Evolutionary conservation across 306 rosid genomes (phyloP).

Genomic region (Quillaja saponaria): DNA sequence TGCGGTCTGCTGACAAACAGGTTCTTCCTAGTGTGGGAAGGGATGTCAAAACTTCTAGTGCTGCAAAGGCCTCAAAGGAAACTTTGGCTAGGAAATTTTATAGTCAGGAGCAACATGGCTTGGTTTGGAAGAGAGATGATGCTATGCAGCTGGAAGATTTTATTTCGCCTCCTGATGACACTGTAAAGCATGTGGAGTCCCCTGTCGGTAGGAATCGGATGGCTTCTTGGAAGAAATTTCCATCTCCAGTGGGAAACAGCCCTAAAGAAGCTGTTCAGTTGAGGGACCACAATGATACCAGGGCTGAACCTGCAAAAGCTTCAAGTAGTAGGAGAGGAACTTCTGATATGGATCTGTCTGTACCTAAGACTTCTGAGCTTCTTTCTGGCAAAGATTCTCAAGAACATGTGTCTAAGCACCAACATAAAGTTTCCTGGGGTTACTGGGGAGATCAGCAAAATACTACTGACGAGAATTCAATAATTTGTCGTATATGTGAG

Average conservation of each 20-base stretch:
- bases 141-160: slow-evolving; percentile 40
- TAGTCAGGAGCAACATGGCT: slow-evolving; percentile 82
- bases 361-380: slow-evolving; percentile 65
- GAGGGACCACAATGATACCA: slow-evolving; percentile 64
- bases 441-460: slow-evolving; percentile 80
- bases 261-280: slow-evolving; percentile 52
- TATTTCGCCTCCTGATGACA: slow-evolving; percentile 38
- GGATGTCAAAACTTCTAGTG: slow-evolving; percentile 57
- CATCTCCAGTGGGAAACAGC: slow-evolving; percentile 59
- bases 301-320: slow-evolving; percentile 55
- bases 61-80: slow-evolving; percentile 55
- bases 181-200: slow-evolving; percentile 54
- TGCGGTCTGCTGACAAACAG: slow-evolving; percentile 66
- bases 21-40: slow-evolving; percentile 63
- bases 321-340: slow-evolving; percentile 46
- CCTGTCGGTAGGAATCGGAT: slow-evolving; percentile 65
- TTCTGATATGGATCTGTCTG: slow-evolving; percentile 56
- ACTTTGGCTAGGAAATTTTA: slow-evolving; percentile 71
- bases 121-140: slow-evolving; percentile 67
- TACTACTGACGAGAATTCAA: slow-evolving; percentile 70
- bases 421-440: slow-evolving; percentile 86
- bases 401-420: slow-evolving; percentile 83
- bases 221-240: slow-evolving; percentile 91
- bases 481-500: slow-evolving; percentile 98
- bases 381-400: slow-evolving; percentile 65